Evolutionary conservation across 2,329 filamentous ascomycete genomes (phyloP), one percentile per base, ranked within the genome.

Genomic region (Xylariaceae sp.): DNA sequence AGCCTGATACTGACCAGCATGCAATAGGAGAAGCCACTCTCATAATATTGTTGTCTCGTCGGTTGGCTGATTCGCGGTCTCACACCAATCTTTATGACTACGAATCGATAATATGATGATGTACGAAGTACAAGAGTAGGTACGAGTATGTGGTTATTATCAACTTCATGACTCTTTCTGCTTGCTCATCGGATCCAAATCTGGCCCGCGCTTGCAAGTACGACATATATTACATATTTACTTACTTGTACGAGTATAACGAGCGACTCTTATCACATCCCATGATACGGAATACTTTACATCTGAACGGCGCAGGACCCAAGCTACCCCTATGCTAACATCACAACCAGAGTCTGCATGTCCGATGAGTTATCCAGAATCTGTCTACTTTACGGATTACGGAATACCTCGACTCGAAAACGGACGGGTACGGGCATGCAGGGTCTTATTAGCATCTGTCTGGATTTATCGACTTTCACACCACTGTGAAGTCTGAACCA

Each of bases 1-100:
- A 30, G 23, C 23, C 23, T 30, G 23, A 9, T 41, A 41, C 37
- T 41, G 37, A 41, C 37, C 37, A 41, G 13, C 18, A 18, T 50
- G 48, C 48, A 34, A 34, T 10, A 50, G 23, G 48, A 50, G 48
- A 51, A 51, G 34, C 60, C 53, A 54, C 58, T 56, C 53, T 49
- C 53, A 61, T 57, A 44, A 30, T 10, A 50, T 50, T 41, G 18
- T 23, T n/a, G n/a, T 51, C 4, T 34, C 18, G 7, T 35, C 15
- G 49, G 49, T 30, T 51, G 11, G 49, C 23, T 13, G 37, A 30
- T 50, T n/a, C 13, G 48, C 48, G 23, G 4, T 34, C 30, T 53
- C 41, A 51, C 8, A 59, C 41, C 45, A 58, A 35, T 54, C 35
- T 23, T 11, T 13, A 23, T 8, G 30, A 50, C 6, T 11, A 30